Percentiles rank a stretch among this genome's conserved stretches.
Evolutionary conservation across 2,329 filamentous ascomycete genomes (phyloP).

Genomic region (Beauveria varroae): DNA sequence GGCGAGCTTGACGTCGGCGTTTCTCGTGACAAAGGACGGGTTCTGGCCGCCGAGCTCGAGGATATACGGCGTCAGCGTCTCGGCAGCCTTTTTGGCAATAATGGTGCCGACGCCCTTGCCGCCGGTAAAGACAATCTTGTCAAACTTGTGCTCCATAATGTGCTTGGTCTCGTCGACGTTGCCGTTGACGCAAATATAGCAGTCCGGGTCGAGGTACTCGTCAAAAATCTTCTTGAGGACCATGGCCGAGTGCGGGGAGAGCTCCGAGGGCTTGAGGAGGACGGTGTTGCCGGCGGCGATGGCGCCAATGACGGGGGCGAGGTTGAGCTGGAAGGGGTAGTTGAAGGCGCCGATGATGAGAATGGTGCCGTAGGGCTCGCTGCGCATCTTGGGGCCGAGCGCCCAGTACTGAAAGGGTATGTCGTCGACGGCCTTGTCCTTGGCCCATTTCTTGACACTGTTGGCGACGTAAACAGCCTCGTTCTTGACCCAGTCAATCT

Average conservation of each 20-base stretch:
- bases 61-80: constrained; percentile 77
- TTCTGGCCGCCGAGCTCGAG: constrained; percentile 90
- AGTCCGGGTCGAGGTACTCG: constrained; percentile 65
- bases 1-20: constrained; percentile 71
- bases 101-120: constrained; percentile 73
- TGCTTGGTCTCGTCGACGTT: constrained; percentile 71
- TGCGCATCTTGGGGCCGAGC: constrained; percentile 68
- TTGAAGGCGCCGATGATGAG: constrained; percentile 92
- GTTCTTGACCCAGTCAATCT: constrained; percentile 71
- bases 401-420: constrained; percentile 61
- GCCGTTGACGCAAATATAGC: constrained; percentile 75
- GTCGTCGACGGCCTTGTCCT: constrained; percentile 69
- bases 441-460: constrained; percentile 72
- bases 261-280: constrained; percentile 85
- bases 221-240: constrained; percentile 73
- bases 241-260: constrained; percentile 66
- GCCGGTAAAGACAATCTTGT: constrained; percentile 97
- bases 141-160: constrained; percentile 83
- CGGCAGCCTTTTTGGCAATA: constrained; percentile 81
- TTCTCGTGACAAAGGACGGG: constrained; percentile 83
- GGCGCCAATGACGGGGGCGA: constrained; percentile 77
- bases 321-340: constrained; percentile 75
- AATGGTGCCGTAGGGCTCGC: constrained; percentile 78
- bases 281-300: constrained; percentile 89
- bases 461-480: constrained; percentile 74